These are phyloP conservation scores for Alternaria gansuensis DNA, from an alignment of 2,329 filamentous ascomycete genomes.

Conservation along the genomic window DNA sequence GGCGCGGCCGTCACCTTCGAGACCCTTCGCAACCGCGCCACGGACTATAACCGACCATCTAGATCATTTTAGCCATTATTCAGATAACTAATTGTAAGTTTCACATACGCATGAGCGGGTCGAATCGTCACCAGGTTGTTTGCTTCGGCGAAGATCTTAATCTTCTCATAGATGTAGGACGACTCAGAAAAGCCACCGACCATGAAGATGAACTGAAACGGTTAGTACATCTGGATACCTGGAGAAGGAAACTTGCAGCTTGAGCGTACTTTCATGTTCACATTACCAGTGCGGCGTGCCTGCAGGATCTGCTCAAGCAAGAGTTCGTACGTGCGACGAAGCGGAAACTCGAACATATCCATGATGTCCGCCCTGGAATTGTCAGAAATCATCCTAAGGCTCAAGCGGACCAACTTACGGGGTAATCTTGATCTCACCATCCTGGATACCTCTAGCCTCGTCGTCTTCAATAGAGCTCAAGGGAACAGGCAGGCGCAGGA, in stretches of 20 bases:
- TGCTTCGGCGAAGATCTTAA: constrained; percentile 15
- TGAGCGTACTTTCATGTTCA: constrained; percentile 12
- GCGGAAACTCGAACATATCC: constrained; percentile 29
- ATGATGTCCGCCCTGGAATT: constrained; percentile 27
- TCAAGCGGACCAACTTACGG: constrained; percentile 22
- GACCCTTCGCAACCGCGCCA: constrained; percentile 36
- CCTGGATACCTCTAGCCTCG: constrained; percentile 26
- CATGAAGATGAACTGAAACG: constrained; percentile 31
- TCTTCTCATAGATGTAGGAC: constrained; percentile 31
- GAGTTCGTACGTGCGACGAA: constrained; percentile 26
- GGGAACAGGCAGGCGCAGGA: constrained; percentile 28
- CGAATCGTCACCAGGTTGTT: constrained; percentile 20
- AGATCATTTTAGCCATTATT: not conserved
- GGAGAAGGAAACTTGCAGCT: too few species aligned
- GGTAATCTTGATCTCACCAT: constrained; percentile 37
- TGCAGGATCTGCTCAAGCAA: constrained; percentile 23
- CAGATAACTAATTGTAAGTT: not conserved
- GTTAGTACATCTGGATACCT: not conserved
- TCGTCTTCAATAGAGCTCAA: constrained; percentile 33
- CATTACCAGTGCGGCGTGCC: not conserved
- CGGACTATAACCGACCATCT: constrained; percentile 44
- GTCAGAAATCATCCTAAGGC: too few species aligned
- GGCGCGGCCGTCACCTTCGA: constrained; percentile 21
- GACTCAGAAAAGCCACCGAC: constrained; percentile 44
- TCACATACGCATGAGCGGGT: constrained; percentile 32